Base-by-base conservation (phyloP, 75 land plant genomes). In the Cupressus sempervirens region DNA sequence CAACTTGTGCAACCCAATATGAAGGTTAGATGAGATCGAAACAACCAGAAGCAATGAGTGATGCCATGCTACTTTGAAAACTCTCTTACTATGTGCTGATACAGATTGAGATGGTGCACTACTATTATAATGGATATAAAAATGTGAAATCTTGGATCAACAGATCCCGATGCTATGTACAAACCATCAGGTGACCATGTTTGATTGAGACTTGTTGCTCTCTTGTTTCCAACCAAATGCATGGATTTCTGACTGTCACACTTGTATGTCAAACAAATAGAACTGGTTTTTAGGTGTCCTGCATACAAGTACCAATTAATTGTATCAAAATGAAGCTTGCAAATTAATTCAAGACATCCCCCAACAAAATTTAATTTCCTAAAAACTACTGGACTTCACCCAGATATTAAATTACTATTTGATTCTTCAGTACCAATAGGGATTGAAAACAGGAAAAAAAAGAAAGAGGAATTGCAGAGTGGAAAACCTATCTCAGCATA, bases 61-160 rank as follows among this genome's bases (percentile, higher is more conserved):
- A 79, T 95, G 99, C 99, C 99, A 97, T 34, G 83, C 91, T 41
- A 96, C 99, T 86, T 94, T 97, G 72, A 97, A 97, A 15, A 97
- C 99, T 48, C 97, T 83, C 86, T 94, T 97, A 76, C 94, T 94
- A 87, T 97, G 99, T 82, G 96, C 99, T 82, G 84, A 85, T 23
- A 97, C 83, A 54, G 94, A 92, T 83, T 97, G 97, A 4, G 93
- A 89, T 34, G 99, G 99, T 70, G 74, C 90, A 36, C 82, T 85
- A 38, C 90, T 84, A 84, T 90, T 91, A 72, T 90, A 95, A 73
- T 97, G 83, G 52, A 97, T 96, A 83, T 96, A 87, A 96, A 96
- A 8, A 96, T 84, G 83, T 95, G 98, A 50, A 96, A 91, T 83
- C 84, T 84, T 2, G 98, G 97, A 80, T 96, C 98, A 29, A 93